Conservation (phyloP, 192 early-diverging fungal genomes). For the Coemansia sp. region DNA sequence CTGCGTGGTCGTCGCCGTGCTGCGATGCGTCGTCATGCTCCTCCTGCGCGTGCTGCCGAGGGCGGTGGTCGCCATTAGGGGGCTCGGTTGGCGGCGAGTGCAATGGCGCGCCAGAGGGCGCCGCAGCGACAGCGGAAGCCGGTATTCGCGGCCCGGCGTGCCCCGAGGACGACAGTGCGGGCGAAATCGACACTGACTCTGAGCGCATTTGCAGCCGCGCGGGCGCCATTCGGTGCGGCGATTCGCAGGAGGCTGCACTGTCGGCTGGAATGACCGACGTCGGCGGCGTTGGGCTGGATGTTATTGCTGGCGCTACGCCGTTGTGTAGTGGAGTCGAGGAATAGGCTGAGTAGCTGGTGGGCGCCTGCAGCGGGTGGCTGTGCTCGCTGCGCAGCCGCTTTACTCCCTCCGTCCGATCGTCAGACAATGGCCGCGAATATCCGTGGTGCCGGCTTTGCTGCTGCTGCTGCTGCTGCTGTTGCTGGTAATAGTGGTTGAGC, state of each 20-base stretch:
- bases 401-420: constrained; percentile 9
- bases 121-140: not conserved
- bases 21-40: too few species aligned
- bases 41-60: constrained; percentile 10
- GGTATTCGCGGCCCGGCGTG: not conserved
- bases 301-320: not conserved
- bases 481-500: too few species aligned
- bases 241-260: not conserved
- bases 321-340: not conserved
- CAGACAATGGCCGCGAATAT: not conserved
- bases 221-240: not conserved
- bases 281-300: not conserved
- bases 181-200: constrained; percentile 23
- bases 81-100: too few species aligned
- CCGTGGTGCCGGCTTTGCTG: not conserved
- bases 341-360: not conserved
- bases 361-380: not conserved
- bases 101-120: not conserved
- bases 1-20: too few species aligned
- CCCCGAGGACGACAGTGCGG: constrained; percentile 10
- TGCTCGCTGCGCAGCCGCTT: constrained; percentile 29
- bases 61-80: too few species aligned
- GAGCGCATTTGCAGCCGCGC: not conserved
- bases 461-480: constrained; percentile 11
- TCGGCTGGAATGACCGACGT: not conserved